Conservation (phyloP, 371 early-diverging fungal genomes). For the Lichtheimia corymbifera region DNA sequence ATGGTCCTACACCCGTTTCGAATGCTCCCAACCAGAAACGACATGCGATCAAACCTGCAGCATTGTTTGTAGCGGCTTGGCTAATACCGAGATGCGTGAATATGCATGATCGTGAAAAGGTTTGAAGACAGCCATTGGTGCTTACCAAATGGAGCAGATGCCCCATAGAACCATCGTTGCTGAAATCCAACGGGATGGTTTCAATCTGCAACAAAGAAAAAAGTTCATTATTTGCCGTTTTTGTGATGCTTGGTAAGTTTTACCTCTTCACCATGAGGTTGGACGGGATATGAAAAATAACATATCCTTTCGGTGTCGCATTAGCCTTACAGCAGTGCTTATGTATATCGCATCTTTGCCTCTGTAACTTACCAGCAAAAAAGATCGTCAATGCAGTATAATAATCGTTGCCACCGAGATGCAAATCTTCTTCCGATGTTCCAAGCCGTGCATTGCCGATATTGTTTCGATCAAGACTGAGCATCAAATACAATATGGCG, state of each 20-base stretch:
- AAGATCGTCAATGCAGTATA: constrained; percentile 44
- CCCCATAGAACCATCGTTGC: constrained; percentile 46
- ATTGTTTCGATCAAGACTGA: constrained; percentile 45
- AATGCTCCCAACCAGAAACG: constrained; percentile 65
- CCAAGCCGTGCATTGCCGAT: constrained; percentile 51
- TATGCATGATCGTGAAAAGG: too few species aligned
- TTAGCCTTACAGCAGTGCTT: background rate
- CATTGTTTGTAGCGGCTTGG: constrained; percentile 54
- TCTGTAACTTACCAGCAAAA: constrained; percentile 30
- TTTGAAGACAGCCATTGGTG: background rate
- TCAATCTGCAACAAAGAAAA: constrained; percentile 11
- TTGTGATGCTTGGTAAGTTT: too few species aligned
- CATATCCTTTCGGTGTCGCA: constrained; percentile 20
- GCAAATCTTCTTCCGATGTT: constrained; percentile 34
- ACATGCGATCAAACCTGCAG: constrained; percentile 49
- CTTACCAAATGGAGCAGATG: constrained; percentile 40
- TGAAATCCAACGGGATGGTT: constrained; percentile 40
- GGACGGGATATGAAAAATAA: constrained; percentile 28
- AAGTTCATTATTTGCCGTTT: too few species aligned
- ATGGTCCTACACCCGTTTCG: constrained; percentile 44
- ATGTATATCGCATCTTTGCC: too few species aligned
- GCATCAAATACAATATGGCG: constrained; percentile 36
- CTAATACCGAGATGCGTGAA: constrained; percentile 11
- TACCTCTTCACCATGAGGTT: constrained; percentile 31
- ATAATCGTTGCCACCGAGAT: constrained; percentile 39